These are phyloP conservation scores for Tylopilus vinaceipallidus DNA, from an alignment of 768 basidiomycete genomes.

Conservation along the genomic window DNA sequence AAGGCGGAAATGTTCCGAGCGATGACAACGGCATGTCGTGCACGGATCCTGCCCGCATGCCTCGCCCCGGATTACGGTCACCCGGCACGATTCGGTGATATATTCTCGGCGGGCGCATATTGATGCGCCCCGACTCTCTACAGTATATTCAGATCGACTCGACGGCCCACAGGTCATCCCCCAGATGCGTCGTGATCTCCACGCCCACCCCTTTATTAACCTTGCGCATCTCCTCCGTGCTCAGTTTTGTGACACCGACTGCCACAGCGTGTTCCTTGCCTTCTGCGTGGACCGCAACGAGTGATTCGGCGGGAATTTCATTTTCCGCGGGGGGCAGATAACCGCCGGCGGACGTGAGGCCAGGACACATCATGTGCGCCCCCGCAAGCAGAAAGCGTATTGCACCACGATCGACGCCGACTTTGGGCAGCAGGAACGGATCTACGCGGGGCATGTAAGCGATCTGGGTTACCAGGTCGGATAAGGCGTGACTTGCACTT, in stretches of 20 bases:
- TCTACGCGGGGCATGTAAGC: slow-evolving; percentile 47
- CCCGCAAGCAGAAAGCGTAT: slow-evolving; percentile 95
- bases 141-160: slow-evolving; percentile 53
- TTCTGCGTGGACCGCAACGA: slow-evolving; percentile 94
- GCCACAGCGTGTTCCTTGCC: slow-evolving; percentile 92
- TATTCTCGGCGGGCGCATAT: too few species aligned
- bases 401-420: slow-evolving; percentile 92
- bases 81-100: too few species aligned
- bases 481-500: slow-evolving; percentile 61
- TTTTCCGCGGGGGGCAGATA: slow-evolving; percentile 73
- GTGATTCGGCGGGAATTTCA: slow-evolving; percentile 63
- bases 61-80: background rate
- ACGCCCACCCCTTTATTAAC: slow-evolving; percentile 91
- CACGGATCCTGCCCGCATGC: background rate
- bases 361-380: slow-evolving; percentile 97
- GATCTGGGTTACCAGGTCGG: background rate
- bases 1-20: slow-evolving; percentile 18
- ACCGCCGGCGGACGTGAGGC: slow-evolving; percentile 90
- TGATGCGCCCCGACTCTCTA: too few species aligned
- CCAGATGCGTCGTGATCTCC: slow-evolving; percentile 81
- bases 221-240: slow-evolving; percentile 85
- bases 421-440: slow-evolving; percentile 85
- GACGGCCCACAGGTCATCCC: slow-evolving; percentile 83
- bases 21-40: background rate
- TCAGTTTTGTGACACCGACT: slow-evolving; percentile 77